Evolutionary conservation across 2,329 filamentous ascomycete genomes (phyloP).

Genomic region (Sporothrix curviconia): DNA sequence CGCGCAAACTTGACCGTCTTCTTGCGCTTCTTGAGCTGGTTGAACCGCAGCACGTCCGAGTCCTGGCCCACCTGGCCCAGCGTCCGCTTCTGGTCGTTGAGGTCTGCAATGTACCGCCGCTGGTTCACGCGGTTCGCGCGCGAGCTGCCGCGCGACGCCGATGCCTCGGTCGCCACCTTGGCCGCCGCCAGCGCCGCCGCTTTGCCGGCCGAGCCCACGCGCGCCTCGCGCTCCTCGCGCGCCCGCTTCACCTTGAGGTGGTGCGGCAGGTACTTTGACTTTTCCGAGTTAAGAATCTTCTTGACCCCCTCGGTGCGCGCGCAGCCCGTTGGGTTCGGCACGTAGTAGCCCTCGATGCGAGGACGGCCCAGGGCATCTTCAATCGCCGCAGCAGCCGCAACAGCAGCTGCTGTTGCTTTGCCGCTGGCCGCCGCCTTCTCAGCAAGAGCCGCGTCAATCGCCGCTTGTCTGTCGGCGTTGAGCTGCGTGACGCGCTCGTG

Average conservation of each 20-base stretch:
- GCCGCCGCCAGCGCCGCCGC: conserved; percentile 63
- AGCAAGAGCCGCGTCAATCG: conserved; percentile 8
- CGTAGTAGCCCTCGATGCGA: conserved; percentile 64
- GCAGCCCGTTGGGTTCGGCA: conserved; percentile 75
- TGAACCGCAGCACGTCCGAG: conserved; percentile 91
- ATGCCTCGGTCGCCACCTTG: conserved; percentile 70
- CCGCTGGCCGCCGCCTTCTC: neutral
- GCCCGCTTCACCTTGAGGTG: conserved; percentile 93
- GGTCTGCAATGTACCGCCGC: conserved; percentile 84
- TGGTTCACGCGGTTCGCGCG: conserved; percentile 94
- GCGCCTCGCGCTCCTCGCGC: conserved; percentile 82
- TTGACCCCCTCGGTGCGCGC: conserved; percentile 90
- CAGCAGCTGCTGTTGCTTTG: conserved; percentile 16
- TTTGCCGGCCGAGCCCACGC: conserved; percentile 55
- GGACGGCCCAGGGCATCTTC: conserved; percentile 22
- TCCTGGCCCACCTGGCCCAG: conserved; percentile 72
- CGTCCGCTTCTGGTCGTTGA: conserved; percentile 89
- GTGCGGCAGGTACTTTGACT: conserved; percentile 96
- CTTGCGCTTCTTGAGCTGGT: conserved; percentile 98
- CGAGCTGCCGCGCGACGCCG: conserved; percentile 71
- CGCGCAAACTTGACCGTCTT: conserved; percentile 97
- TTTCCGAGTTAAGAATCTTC: conserved; percentile 94
- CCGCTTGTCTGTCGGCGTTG: conserved; percentile 35
- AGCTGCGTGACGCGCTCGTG: conserved; percentile 50
- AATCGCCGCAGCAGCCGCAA: conserved; percentile 22